Percentiles rank a stretch among this genome's conserved stretches.
Evolutionary conservation across 257 asterid species (phyloP).

Genomic region (Plantago major): DNA sequence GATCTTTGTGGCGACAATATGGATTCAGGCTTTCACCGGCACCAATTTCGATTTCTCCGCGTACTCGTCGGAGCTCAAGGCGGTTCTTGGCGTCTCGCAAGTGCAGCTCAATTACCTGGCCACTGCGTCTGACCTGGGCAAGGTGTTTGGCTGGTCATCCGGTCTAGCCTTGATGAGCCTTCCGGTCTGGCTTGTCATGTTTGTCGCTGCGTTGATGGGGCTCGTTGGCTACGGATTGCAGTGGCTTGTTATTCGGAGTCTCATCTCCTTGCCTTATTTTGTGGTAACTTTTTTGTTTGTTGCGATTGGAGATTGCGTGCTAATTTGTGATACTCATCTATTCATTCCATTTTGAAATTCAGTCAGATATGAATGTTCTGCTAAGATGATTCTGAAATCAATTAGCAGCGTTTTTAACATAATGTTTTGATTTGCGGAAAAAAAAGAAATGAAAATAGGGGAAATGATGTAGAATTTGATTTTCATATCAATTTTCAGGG

Average conservation of each 20-base stretch:
- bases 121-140: conserved; percentile 90
- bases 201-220: conserved; percentile 77
- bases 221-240: conserved; percentile 74
- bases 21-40: conserved; percentile 94
- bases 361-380: too few species aligned
- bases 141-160: conserved; percentile 86
- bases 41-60: conserved; percentile 88
- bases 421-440: too few species aligned
- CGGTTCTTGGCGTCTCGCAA: conserved; percentile 66
- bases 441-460: too few species aligned
- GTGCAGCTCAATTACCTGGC: conserved; percentile 83
- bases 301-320: neutral
- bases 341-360: too few species aligned
- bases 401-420: too few species aligned
- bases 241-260: conserved; percentile 58
- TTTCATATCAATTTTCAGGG: too few species aligned
- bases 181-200: conserved; percentile 74
- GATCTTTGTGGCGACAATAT: conserved; percentile 70
- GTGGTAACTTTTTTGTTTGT: conserved; percentile 48
- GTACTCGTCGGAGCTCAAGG: conserved; percentile 74
- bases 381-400: too few species aligned
- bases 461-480: too few species aligned
- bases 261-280: conserved; percentile 62
- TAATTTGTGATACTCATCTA: neutral
- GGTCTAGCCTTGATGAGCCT: conserved; percentile 66